Evolutionary conservation across 2,329 filamentous ascomycete species (phyloP), one percentile per base, ranked within the genome.

Genomic region (Phialophora macrospora): DNA sequence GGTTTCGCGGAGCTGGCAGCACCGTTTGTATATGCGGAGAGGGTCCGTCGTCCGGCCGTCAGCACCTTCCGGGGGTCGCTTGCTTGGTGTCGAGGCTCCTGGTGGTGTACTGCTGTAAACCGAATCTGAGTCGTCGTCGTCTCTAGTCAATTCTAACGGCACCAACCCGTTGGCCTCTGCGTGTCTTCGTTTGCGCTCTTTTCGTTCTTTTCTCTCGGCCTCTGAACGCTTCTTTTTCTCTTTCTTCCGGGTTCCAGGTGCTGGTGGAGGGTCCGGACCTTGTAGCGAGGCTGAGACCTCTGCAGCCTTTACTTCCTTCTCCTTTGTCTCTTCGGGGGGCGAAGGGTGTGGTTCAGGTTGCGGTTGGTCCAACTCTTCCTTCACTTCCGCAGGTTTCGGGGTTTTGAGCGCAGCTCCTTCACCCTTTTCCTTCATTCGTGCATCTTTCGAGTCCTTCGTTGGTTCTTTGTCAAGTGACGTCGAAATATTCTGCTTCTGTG

Each of bases 161-260:
- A 97, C 86, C 8, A 87, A 86, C 8, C 94, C 94, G 75, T 95
- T 97, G 64, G 92, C 92, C 75, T 96, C 91, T 26, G 93, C 94
- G 72, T 92, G 87, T 74, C 87, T 88, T 68, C 92, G 85, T 75
- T 92, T 94, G 78, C 92, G 92, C 78, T 97, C 93, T 76, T 96
- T 96, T 62, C 93, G 87, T 66, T 95, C 92, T 75, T 96, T 96
- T 49, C 93, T 85, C 77, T 97, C 94, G 66, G 94, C 93, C 75
- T 97, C 94, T 48, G 91, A 96, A 70, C 90, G 88, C 81, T 96
- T 97, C 80, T 97, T 97, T 83, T 97, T 97, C 75, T 97, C 93
- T 77, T 92, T 95, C 79, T 96, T 97, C 72, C 88, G 89, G 7
- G 82, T 87, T 0, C 79, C 81, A 34, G 79, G 80, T 78, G 85